phyloP scores from a whole-genome alignment of 2,329 filamentous ascomycete species.

The Boeremia lycopersici region DNA sequence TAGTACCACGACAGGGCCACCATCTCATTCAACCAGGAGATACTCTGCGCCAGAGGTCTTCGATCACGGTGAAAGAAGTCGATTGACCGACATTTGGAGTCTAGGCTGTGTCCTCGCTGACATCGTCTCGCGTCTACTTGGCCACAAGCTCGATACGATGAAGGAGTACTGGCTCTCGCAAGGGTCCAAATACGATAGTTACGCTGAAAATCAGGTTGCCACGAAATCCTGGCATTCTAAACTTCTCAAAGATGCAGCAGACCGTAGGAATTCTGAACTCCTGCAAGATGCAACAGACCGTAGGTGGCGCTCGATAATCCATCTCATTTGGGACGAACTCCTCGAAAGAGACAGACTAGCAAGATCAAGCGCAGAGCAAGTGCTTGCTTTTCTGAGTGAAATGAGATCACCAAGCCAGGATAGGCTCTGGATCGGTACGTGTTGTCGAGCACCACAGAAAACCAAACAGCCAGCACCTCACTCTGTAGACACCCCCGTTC shows the following conservation, averaged over 20 bases:
- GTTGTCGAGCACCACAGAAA: background rate
- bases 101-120: conserved; percentile 25
- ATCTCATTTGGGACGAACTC: background rate
- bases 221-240: background rate
- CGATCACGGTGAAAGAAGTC: conserved; percentile 15
- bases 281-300: background rate
- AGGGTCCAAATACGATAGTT: conserved; percentile 20
- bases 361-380: background rate
- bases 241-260: background rate
- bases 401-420: background rate
- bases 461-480: too few species aligned
- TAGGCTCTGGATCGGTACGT: background rate
- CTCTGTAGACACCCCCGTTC: too few species aligned
- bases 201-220: conserved; percentile 18
- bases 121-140: conserved; percentile 19
- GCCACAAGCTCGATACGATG: background rate
- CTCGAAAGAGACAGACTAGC: background rate
- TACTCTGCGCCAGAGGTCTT: conserved; percentile 28
- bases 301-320: background rate
- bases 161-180: conserved; percentile 15
- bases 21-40: conserved; percentile 16
- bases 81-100: conserved; percentile 23
- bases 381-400: background rate
- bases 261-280: background rate
- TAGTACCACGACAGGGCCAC: conserved; percentile 21